Evolutionary conservation across 768 basidiomycete species (phyloP).

Genomic region (Boletus rubropictus): DNA sequence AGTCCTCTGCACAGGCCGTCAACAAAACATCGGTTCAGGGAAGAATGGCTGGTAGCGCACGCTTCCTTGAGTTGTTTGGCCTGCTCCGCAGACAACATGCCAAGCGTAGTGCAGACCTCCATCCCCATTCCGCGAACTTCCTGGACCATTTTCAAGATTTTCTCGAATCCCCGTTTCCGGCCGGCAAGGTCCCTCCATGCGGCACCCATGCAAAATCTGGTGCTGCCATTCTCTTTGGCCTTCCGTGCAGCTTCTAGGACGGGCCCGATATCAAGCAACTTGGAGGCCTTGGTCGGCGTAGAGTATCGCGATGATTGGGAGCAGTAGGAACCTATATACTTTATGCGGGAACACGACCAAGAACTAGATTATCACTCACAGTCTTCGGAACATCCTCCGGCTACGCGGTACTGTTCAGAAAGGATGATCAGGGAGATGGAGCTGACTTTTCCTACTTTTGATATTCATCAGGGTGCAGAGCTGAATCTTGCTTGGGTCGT

Average conservation of each 20-base stretch:
- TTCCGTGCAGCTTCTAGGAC: constrained; percentile 89
- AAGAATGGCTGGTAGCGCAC: constrained; percentile 39
- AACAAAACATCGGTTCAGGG: background rate
- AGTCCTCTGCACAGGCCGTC: constrained; percentile 52
- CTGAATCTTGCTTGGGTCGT: constrained; percentile 88
- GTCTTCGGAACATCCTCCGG: constrained; percentile 93
- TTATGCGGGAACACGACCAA: background rate
- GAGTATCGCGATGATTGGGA: constrained; percentile 94
- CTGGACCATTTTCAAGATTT: constrained; percentile 87
- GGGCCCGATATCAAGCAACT: constrained; percentile 82
- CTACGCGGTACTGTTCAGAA: constrained; percentile 36
- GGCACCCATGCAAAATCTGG: constrained; percentile 98
- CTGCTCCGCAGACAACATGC: constrained; percentile 94
- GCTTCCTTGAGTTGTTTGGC: constrained; percentile 89
- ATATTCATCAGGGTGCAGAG: constrained; percentile 98
- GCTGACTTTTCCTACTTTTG: constrained; percentile 63
- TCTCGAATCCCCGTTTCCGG: constrained; percentile 88
- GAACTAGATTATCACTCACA: constrained; percentile 47
- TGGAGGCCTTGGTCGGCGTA: constrained; percentile 83
- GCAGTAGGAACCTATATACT: constrained; percentile 74
- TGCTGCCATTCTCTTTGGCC: constrained; percentile 95
- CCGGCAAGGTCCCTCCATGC: constrained; percentile 96
- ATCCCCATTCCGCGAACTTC: constrained; percentile 92
- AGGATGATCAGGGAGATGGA: constrained; percentile 18
- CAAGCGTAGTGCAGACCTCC: constrained; percentile 99